phyloP scores from a whole-genome alignment of 2,329 filamentous ascomycete genomes.

The Fusarium lyarnte region DNA sequence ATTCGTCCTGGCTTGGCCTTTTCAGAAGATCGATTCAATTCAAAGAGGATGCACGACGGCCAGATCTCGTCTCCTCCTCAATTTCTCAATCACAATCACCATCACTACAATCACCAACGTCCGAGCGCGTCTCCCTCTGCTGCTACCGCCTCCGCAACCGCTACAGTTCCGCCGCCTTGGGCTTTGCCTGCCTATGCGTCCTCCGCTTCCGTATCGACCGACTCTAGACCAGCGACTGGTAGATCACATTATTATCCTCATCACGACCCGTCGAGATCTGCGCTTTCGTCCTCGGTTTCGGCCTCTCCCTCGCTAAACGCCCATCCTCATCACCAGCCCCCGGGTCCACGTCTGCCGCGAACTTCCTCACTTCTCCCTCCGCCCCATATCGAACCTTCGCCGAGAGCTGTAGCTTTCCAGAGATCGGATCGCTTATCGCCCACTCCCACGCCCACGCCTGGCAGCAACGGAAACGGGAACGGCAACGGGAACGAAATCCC shows the following conservation, averaged over 20 bases:
- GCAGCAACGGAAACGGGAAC: constrained; percentile 16
- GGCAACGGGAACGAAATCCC: constrained; percentile 34
- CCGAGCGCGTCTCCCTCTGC: constrained; percentile 30
- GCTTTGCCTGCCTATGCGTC: constrained; percentile 27
- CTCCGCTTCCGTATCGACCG: constrained; percentile 26
- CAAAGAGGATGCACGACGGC: constrained; percentile 44
- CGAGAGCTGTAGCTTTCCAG: constrained; percentile 24
- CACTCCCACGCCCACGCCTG: not conserved
- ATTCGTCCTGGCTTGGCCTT: not conserved
- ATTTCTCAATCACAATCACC: constrained; percentile 6
- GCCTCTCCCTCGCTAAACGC: constrained; percentile 34
- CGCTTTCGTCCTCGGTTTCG: constrained; percentile 22
- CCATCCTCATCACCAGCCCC: constrained; percentile 42
- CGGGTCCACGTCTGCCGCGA: constrained; percentile 51
- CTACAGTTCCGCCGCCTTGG: constrained; percentile 38
- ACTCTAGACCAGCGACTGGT: constrained; percentile 28
- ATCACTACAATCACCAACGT: constrained; percentile 14
- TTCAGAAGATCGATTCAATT: constrained; percentile 1
- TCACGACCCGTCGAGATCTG: constrained; percentile 32
- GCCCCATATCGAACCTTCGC: constrained; percentile 45
- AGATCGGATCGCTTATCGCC: constrained; percentile 35
- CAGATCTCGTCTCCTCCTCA: constrained; percentile 34
- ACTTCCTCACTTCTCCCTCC: constrained; percentile 57
- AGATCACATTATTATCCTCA: constrained; percentile 19
- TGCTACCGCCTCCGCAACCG: constrained; percentile 18